Evolutionary conservation across 306 rosid species (phyloP), one percentile per base, ranked within the genome.

Genomic region (Acmispon strigosus): DNA sequence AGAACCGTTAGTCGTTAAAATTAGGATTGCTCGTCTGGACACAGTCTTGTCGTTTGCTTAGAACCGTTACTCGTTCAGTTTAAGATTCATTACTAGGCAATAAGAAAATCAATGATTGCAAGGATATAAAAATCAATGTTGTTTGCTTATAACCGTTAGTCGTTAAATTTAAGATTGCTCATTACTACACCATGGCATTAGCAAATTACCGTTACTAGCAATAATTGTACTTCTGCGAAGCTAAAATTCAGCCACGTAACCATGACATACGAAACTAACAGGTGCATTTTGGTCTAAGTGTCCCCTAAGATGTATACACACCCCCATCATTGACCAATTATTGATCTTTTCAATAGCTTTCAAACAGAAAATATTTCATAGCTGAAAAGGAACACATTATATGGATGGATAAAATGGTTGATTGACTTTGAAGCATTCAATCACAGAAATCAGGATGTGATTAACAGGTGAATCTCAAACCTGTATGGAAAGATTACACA

Each of bases 91-190:
- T 45, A 54, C 39, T 69, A 47, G 14, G 24, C 42, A 1, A 44
- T 36, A 73, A 58, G 53, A 65, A 37, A 62, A 66, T 69, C 48
- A 62, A 65, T 48, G 52, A 17, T 78, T 70, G 68, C 51, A 59
- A 70, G 8, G 50, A 34, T 64, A 24, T 57, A 36, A 16, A 74
- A 65, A 48, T 22, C 24, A 17, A 20, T 17, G 5, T 12, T 8
- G 4, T 62, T 32, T 13, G 8, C 45, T 22, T 39, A 47, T 8
- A 72, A 10, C 58, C 3, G 9, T 32, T 32, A 32, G 37, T 32
- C 37, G 3, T 29, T 61, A 15, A 54, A 22, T 68, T 34, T 54
- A 14, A 47, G 47, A 67, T 42, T 20, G 24, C 58, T 41, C 43
- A 58, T 32, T 32, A 54, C 54, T 8, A 20, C 42, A 73, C 27